Evolutionary conservation across 805 yeast genomes (phyloP).

Genomic region (Wickerhamiella dianesei): DNA sequence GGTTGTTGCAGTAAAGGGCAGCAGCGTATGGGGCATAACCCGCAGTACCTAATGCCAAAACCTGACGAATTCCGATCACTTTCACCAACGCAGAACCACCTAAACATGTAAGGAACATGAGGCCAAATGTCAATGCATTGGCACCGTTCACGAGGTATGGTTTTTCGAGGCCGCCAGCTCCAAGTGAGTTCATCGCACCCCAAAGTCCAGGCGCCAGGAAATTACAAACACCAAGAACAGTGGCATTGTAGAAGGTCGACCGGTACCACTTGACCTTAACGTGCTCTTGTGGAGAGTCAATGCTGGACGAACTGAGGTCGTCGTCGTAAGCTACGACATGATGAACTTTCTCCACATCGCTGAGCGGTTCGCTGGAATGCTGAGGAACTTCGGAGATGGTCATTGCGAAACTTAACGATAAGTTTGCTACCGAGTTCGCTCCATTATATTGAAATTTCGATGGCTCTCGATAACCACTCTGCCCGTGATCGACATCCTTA

Average conservation of each 20-base stretch:
- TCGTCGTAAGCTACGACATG: not conserved
- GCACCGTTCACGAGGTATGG: conserved; percentile 16
- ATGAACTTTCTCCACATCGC: not conserved
- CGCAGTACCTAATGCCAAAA: conserved; percentile 14
- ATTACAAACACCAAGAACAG: conserved; percentile 14
- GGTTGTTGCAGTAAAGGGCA: conserved; percentile 15
- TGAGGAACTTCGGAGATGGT: not conserved
- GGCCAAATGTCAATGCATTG: conserved; percentile 16
- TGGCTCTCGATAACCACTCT: not conserved
- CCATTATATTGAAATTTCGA: not conserved
- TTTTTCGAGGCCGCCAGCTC: conserved; percentile 16
- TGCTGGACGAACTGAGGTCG: not conserved
- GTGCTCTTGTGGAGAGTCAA: not conserved
- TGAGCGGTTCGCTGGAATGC: not conserved
- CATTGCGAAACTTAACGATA: not conserved
- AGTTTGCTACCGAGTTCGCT: too few species aligned
- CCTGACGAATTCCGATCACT: conserved; percentile 12
- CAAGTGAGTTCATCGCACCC: conserved; percentile 18
- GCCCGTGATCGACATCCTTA: not conserved
- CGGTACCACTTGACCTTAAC: conserved; percentile 12
- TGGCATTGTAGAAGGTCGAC: conserved; percentile 13
- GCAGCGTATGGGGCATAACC: conserved; percentile 20
- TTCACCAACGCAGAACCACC: conserved; percentile 10
- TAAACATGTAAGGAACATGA: conserved; percentile 14
- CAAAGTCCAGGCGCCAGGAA: conserved; percentile 20